Base-by-base conservation (phyloP, 2,329 filamentous ascomycete genomes). In the Fusarium nanum region DNA sequence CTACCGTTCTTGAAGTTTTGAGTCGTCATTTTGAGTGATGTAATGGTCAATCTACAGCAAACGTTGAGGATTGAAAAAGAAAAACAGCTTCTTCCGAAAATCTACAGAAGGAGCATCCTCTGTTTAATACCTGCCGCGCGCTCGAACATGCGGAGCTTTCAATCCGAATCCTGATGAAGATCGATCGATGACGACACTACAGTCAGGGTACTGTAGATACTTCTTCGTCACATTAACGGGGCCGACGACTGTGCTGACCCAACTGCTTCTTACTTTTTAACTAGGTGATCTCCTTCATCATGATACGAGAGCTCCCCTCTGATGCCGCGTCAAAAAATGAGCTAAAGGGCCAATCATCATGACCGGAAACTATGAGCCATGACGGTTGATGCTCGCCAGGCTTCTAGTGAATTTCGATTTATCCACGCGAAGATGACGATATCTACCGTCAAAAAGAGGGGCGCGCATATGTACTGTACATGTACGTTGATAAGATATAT, bases 171-270 rank as follows among this genome's bases (percentile, higher is more conserved):
- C n/a, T 57, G 61, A 67, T 62, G 58, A 56, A 71, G 69, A 56
- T 71, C 71, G 72, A 74, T 74, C 72, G 64, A 74, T 74, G 72
- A 74, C 72, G 72, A 71, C 69, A 71, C 70, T 62, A 58, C 27
- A 28, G 32, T 58, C 56, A 64, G 28, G 59, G 55, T 27, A 54
- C 25, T 22, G 34, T 53, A 46, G 34, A 62, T 44, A 61, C 41
- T 46, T 69, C 34, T 46, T 71, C 68, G 68, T 71, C 68, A 71
- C 64, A 58, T 57, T 68, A 64, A 68, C 23, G 64, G 68, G 55
- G 41, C 61, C 42, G 56, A 44, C 11, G 27, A 46, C 30, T 50
- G 20, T 28, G 55, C 55, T 55, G 59, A 25, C 34, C 34, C 34
- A 37, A 37, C 34, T 34, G n/a, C n/a, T 49, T 42, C 37, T 48